phyloP scores from a whole-genome alignment of 2,329 filamentous ascomycete genomes.

The Fusarium oxysporum region DNA sequence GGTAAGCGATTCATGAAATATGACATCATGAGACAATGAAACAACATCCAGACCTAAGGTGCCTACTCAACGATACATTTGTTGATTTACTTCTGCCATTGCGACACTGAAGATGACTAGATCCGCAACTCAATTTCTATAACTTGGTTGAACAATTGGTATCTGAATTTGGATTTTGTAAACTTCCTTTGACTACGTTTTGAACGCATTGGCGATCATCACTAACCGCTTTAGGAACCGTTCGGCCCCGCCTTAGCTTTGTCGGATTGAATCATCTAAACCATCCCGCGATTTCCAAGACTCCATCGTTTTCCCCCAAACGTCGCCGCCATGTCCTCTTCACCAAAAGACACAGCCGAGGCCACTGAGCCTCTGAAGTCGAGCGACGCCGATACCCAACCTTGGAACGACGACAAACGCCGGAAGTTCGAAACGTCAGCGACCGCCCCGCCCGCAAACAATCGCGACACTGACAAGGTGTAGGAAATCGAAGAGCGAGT shows the following conservation, averaged over 20 bases:
- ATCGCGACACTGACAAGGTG: slow-evolving; percentile 6
- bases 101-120: fast-evolving
- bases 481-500: slow-evolving; percentile 90
- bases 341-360: slow-evolving; percentile 33
- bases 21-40: background rate
- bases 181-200: background rate
- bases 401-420: slow-evolving; percentile 70
- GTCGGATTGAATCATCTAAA: slow-evolving; percentile 1
- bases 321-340: slow-evolving; percentile 37
- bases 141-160: background rate
- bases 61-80: background rate
- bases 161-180: background rate
- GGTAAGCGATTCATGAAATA: background rate
- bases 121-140: background rate
- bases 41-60: too few relatives aligned
- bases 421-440: slow-evolving; percentile 73
- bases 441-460: background rate
- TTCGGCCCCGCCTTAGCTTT: slow-evolving; percentile 20
- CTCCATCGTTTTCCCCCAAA: background rate
- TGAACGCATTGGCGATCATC: background rate
- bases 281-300: slow-evolving; percentile 1
- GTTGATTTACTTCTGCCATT: too few relatives aligned
- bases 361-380: slow-evolving; percentile 27
- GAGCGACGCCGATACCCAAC: slow-evolving; percentile 45
- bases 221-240: background rate